Evolutionary conservation across 2,329 filamentous ascomycete genomes (phyloP).

Genomic region (Fusarium neocosmosporiellum): DNA sequence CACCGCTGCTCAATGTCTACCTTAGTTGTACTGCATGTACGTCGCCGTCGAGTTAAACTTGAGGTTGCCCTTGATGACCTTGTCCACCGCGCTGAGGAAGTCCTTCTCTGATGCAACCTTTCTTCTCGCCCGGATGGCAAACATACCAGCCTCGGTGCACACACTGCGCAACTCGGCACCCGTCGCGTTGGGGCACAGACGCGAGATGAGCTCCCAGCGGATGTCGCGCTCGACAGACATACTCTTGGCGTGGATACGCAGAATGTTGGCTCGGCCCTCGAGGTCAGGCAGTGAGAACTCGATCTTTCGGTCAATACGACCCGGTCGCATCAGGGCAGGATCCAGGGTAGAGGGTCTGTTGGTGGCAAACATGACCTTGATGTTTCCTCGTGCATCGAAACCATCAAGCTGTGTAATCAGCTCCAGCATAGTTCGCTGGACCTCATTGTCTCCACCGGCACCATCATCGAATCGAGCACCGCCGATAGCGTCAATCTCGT

Average conservation of each 20-base stretch:
- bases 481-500: conserved; percentile 97
- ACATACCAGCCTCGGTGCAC: conserved; percentile 98
- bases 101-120: conserved; percentile 99
- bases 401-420: conserved; percentile 97
- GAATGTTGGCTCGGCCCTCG: conserved; percentile 95
- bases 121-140: conserved; percentile 90
- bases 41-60: conserved; percentile 99
- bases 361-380: conserved; percentile 99
- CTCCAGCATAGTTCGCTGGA: conserved; percentile 97
- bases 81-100: conserved; percentile 97
- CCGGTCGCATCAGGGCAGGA: conserved; percentile 96
- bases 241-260: conserved; percentile 98
- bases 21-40: conserved; percentile 97
- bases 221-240: conserved; percentile 99
- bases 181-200: conserved; percentile 95
- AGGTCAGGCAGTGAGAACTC: conserved; percentile 98
- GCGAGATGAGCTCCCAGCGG: conserved; percentile 97
- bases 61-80: conserved; percentile 98
- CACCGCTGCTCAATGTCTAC: conserved; percentile 52
- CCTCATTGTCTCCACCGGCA: conserved; percentile 96
- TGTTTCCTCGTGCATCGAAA: conserved; percentile 96
- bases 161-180: conserved; percentile 96
- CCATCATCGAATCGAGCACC: conserved; percentile 97
- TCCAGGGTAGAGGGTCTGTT: conserved; percentile 96
- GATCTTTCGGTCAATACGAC: conserved; percentile 98